Evolutionary conservation across 1,139 yeast genomes (phyloP), one percentile per base, ranked within the genome.

Genomic region (Saccharomyces hybrid): DNA sequence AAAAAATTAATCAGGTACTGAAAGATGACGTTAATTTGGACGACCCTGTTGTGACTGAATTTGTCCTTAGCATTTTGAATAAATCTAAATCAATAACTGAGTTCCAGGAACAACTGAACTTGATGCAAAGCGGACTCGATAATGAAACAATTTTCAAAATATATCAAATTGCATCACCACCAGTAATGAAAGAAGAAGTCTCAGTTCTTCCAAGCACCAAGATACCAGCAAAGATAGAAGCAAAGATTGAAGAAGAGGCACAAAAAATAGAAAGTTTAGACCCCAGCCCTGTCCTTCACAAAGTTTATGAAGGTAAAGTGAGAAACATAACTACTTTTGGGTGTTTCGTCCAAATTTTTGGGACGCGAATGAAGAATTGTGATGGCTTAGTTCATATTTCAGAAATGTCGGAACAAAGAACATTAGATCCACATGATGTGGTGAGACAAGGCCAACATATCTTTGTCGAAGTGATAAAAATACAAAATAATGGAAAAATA

Each of bases 331-430:
- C 83, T 25, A 70, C 78, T 1, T 91, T 82, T 70, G 98, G 99
- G 0, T 95, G 90, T 0, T 91, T 93, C 66, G 80, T 90, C 0
- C 67, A 80, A 5, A 60, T 84, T 38, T 69, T 65, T 4, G 79
- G 78, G 41, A 59, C 74, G 47, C 56, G 66, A 65, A 34, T 25
- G 13, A 60, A 66, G 55, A 42, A 69, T 72, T 62, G 66, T 1
- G 82, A 78, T 46, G 97, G 96, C 0, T 73, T 91, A 28, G 84
- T 93, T 48, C 97, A 91, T 67, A 78, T 88, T 0, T 87, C 96
- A 0, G 84, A 84, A 50, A 75, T 89, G 25, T 75, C 84, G 8
- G 66, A 71, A 5, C 64, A 74, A 2, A 73, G 89, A 54, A 73
- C 86, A 3, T 72, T 75, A 16, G 78, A 78, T 54, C 88, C 90